These are phyloP conservation scores for Colletotrichum plurivorum DNA, from an alignment of 2,329 filamentous ascomycete species.

Conservation along the genomic window DNA sequence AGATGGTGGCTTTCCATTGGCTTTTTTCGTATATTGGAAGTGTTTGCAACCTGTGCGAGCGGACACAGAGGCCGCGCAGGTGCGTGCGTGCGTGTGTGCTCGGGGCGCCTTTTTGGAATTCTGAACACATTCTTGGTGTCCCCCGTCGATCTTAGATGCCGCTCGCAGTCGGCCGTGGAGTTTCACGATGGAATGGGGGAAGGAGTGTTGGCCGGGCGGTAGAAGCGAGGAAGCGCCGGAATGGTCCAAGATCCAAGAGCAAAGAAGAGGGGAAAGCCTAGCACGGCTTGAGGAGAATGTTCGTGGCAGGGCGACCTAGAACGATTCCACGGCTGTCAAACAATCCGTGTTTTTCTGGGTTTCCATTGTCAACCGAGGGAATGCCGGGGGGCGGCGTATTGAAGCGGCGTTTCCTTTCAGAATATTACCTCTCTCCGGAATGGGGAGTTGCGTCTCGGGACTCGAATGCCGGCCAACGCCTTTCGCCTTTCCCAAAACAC, in stretches of 20 bases:
- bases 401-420: background rate
- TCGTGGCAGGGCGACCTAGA: background rate
- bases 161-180: conserved; percentile 14
- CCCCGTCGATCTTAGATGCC: background rate
- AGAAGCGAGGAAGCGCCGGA: conserved; percentile 7
- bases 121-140: background rate
- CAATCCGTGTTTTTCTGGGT: too few species aligned
- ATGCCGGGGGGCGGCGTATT: background rate
- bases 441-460: too few species aligned
- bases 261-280: background rate
- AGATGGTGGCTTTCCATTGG: too few species aligned
- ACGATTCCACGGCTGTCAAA: background rate
- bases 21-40: too few species aligned
- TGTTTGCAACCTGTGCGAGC: too few species aligned
- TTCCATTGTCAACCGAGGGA: background rate
- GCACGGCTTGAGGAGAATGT: background rate
- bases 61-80: too few species aligned
- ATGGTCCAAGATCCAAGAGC: background rate
- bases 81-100: conserved; percentile 5
- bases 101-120: background rate
- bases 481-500: too few species aligned
- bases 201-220: background rate
- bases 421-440: too few species aligned
- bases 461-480: too few species aligned
- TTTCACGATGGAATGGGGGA: conserved; percentile 30